Evolutionary conservation across 768 basidiomycete genomes (phyloP).

Genomic region (Hypsizygus marmoreus): DNA sequence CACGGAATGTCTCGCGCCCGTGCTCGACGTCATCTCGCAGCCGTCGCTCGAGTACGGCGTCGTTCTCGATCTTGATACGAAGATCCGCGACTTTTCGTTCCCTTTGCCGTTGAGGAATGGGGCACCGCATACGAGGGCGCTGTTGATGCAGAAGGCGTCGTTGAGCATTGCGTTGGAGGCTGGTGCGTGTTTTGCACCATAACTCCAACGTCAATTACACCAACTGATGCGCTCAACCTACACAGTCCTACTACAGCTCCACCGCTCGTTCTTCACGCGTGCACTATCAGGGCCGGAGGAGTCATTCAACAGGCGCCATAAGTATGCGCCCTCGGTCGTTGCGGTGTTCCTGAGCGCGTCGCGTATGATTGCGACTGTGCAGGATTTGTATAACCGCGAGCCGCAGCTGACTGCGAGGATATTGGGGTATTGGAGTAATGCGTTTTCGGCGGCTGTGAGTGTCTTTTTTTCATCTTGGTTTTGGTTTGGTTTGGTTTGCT

Average conservation of each 20-base stretch:
- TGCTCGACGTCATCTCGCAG: conserved; percentile 58
- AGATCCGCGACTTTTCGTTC: conserved; percentile 62
- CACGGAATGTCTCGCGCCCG: conserved; percentile 58
- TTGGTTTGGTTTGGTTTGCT: neutral
- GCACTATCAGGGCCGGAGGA: conserved; percentile 60
- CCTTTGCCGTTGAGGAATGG: conserved; percentile 50
- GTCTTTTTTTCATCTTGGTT: conserved; percentile 5
- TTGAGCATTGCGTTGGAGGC: conserved; percentile 62
- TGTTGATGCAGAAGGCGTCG: conserved; percentile 62
- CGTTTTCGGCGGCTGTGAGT: conserved; percentile 53
- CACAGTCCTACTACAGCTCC: conserved; percentile 64
- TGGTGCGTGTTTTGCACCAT: conserved; percentile 37
- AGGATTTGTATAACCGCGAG: conserved; percentile 56
- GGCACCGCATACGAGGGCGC: conserved; percentile 40
- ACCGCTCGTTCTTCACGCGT: conserved; percentile 67
- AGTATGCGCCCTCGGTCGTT: conserved; percentile 69
- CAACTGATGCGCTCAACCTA: neutral
- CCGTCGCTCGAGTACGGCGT: conserved; percentile 51
- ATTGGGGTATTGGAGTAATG: conserved; percentile 55
- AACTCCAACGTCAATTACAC: neutral
- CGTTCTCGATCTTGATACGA: conserved; percentile 57
- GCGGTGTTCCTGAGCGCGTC: conserved; percentile 67
- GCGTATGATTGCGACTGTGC: conserved; percentile 61
- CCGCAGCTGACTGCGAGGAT: conserved; percentile 60
- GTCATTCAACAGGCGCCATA: conserved; percentile 61